Evolutionary conservation across 306 rosid species (phyloP).

Genomic region (Phaseolus lunatus): DNA sequence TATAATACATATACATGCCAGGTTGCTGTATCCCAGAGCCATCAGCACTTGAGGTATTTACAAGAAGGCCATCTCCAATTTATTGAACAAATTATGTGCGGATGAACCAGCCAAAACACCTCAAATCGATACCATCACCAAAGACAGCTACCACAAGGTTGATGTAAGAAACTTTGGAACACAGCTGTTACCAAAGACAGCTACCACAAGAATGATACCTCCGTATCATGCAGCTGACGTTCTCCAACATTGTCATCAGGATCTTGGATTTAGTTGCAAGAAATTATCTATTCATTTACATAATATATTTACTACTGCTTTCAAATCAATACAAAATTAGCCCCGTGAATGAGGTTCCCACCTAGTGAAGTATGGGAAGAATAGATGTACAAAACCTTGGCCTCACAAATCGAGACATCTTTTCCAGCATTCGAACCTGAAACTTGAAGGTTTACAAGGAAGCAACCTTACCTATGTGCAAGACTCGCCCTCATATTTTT

Average conservation of each 20-base stretch:
- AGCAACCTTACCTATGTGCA: background rate
- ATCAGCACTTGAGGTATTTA: background rate
- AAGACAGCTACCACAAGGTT: constrained; percentile 33
- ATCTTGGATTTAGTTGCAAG: constrained; percentile 28
- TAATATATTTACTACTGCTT: background rate
- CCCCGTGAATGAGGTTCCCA: background rate
- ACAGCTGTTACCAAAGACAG: constrained; percentile 9
- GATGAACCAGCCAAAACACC: constrained; percentile 29
- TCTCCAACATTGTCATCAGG: constrained; percentile 14
- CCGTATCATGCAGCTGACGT: background rate
- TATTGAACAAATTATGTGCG: constrained; percentile 26
- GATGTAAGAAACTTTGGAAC: constrained; percentile 31
- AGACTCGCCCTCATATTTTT: background rate
- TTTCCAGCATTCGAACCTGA: background rate
- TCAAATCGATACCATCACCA: background rate
- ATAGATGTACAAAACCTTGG: background rate
- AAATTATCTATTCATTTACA: constrained; percentile 25
- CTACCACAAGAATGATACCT: constrained; percentile 26
- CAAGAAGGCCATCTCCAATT: constrained; percentile 32
- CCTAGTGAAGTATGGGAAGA: background rate
- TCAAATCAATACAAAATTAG: constrained; percentile 22
- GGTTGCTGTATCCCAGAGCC: constrained; percentile 27
- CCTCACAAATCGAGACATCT: background rate
- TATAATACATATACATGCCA: constrained; percentile 20
- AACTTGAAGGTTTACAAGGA: background rate